Evolutionary conservation across 305 asterid genomes (phyloP).

Genomic region (Nicotiana rustica): DNA sequence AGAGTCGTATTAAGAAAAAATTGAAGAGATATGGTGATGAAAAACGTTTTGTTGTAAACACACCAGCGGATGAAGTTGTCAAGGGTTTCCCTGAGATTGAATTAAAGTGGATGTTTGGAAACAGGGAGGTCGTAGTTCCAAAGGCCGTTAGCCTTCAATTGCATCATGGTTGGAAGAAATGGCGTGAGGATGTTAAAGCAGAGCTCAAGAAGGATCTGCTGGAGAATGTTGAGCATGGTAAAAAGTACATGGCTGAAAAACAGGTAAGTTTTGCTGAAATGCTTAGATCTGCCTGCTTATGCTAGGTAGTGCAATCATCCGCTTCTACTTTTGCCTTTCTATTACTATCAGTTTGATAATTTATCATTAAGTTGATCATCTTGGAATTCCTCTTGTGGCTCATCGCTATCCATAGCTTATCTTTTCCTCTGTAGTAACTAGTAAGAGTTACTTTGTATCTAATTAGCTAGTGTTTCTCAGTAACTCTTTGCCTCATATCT

Average conservation of each 20-base stretch:
- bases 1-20: slow-evolving; percentile 65
- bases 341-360: slow-evolving; percentile 13
- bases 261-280: slow-evolving; percentile 64
- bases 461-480: background rate
- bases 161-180: slow-evolving; percentile 89
- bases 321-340: slow-evolving; percentile 24
- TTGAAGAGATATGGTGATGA: slow-evolving; percentile 83
- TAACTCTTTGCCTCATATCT: slow-evolving; percentile 15
- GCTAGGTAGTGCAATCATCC: slow-evolving; percentile 24
- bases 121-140: slow-evolving; percentile 75
- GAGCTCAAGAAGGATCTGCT: slow-evolving; percentile 69
- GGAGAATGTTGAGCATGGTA: slow-evolving; percentile 79
- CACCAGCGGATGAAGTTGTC: slow-evolving; percentile 81
- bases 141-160: slow-evolving; percentile 71
- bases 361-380: background rate
- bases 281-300: slow-evolving; percentile 25
- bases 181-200: slow-evolving; percentile 83
- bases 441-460: slow-evolving; percentile 13
- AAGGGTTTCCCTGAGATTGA: slow-evolving; percentile 92
- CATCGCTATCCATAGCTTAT: background rate
- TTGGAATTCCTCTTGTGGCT: slow-evolving; percentile 17
- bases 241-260: slow-evolving; percentile 86
- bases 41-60: slow-evolving; percentile 65
- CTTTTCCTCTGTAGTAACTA: background rate
- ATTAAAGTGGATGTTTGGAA: slow-evolving; percentile 94